Conservation (phyloP, 2,329 filamentous ascomycete genomes). For the Immersiporthe knoxdaviesiana region DNA sequence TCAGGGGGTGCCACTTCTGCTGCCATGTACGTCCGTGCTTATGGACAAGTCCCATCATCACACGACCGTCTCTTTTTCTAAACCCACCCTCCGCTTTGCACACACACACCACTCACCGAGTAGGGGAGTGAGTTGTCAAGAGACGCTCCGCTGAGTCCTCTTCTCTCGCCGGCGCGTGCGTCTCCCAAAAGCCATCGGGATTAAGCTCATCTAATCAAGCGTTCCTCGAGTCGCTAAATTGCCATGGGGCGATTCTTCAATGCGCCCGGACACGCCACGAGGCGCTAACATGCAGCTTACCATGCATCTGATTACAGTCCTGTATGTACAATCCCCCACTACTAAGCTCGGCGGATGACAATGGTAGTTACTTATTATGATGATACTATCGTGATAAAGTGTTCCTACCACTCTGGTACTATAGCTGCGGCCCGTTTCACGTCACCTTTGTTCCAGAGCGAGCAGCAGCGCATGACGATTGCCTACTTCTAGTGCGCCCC, state of each 20-base stretch:
- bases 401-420: too few relatives aligned
- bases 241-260: neutral
- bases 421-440: too few relatives aligned
- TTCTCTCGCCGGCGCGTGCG: too few relatives aligned
- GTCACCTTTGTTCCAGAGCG: too few relatives aligned
- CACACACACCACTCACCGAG: neutral
- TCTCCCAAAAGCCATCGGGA: neutral
- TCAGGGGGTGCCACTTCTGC: neutral
- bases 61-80: neutral
- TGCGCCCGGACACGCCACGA: slow-evolving; percentile 1
- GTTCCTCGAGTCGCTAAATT: neutral
- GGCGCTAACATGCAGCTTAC: neutral
- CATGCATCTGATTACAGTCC: neutral
- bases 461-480: too few relatives aligned
- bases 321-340: too few relatives aligned
- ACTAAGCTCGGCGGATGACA: too few relatives aligned
- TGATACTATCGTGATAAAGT: neutral
- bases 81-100: neutral
- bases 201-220: slow-evolving; percentile 3
- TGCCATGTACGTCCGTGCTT: neutral
- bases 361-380: neutral
- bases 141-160: neutral
- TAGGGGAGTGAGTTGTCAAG: neutral
- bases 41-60: neutral
- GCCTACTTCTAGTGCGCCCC: too few relatives aligned